These are phyloP conservation scores for Citrus sp. DNA, from an alignment of 345 rosid genomes.

Conservation along the genomic window DNA sequence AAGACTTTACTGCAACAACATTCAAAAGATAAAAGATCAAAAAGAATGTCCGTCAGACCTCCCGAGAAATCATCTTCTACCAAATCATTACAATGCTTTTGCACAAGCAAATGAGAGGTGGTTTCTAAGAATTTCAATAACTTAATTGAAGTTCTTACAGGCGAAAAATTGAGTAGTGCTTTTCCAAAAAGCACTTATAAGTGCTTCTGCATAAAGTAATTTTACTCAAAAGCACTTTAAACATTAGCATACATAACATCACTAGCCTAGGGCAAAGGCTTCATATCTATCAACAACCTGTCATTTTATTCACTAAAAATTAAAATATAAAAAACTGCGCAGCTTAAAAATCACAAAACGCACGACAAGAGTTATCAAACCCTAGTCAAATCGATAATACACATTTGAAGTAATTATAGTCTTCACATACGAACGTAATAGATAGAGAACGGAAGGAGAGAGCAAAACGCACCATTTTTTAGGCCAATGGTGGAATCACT, in stretches of 20 bases:
- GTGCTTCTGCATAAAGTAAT: neutral
- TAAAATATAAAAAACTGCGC: neutral
- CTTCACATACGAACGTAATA: neutral
- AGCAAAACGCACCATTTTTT: conserved; percentile 27
- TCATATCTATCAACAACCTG: neutral
- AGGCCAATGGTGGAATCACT: conserved; percentile 38
- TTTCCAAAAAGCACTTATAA: neutral
- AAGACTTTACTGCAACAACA: conserved; percentile 45
- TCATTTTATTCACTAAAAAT: neutral
- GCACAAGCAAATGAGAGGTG: neutral
- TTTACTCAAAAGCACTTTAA: neutral
- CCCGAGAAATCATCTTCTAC: neutral
- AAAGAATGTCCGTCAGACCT: neutral
- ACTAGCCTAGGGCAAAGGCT: neutral
- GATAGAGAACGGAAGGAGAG: neutral
- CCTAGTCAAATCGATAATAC: neutral
- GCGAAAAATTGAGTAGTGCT: neutral
- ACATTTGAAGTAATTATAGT: neutral
- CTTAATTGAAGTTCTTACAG: neutral
- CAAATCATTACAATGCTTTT: neutral
- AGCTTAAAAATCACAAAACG: neutral
- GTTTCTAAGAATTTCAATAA: neutral
- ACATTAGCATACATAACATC: neutral
- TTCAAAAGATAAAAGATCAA: neutral
- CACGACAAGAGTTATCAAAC: neutral